Base-by-base conservation (phyloP, 192 early-diverging fungal genomes). In the Neocallimastix lanati region DNA sequence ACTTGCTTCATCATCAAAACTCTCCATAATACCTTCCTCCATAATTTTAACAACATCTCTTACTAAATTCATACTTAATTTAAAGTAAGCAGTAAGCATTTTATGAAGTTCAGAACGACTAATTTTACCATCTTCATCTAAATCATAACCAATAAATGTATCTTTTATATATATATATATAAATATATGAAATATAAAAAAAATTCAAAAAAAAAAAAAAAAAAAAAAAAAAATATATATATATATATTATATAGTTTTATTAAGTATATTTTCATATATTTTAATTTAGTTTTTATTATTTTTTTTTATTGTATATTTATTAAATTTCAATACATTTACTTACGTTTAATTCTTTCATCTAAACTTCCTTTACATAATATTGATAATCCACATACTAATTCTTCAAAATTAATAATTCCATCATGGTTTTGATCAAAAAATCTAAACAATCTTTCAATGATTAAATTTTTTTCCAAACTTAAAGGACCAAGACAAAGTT, bases 21-120 rank as follows among this genome's bases (percentile, higher is more conserved):
- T 84, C 81, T 94, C 91, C 87, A 98, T 91, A 83, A 97, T 90
- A 35, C 93, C 94, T 77, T 93, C 93, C 79, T 98, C 96, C 86
- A 95, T 93, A 0, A 92, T 88, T 77, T 93, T 94, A 14, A 96
- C 94, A 80, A 95, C 92, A 81, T 93, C 95, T 13, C 92, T 86
- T 12, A 98, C 94, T 28, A 96, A 87, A 78, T 95, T 93, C 90
- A 94, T 95, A 4, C 92, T 94, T 0, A 96, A 85, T 81, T 94
- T 90, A 77, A 96, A 93, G 80, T 97, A 98, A 9, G 97, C 92
- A 82, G 95, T 96, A 83, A 97, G 93, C 89, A 98, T 95, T 28
- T 85, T 84, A 67, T 93, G 91, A 16, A 99, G 85, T 78, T 98
- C 96, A n/a, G 93, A 88, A 29, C 92, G 87, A 21, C 94, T 92